Evolutionary conservation across 2,329 filamentous ascomycete species (phyloP).

Genomic region (Penicillium hesseltinei): DNA sequence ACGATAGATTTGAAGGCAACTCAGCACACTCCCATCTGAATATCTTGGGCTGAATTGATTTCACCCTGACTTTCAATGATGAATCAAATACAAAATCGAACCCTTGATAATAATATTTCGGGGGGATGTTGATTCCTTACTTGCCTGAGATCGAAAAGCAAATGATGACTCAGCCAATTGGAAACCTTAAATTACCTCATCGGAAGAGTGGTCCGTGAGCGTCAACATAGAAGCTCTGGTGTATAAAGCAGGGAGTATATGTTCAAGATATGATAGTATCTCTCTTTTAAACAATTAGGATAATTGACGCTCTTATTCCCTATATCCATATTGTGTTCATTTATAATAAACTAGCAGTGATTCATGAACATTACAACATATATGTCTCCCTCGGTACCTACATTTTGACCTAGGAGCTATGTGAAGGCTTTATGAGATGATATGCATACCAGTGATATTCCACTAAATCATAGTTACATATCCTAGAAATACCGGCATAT

Average conservation of each 20-base stretch:
- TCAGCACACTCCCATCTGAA: conserved; percentile 6
- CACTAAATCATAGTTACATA: not conserved
- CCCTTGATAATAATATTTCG: not conserved
- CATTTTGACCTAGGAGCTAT: not conserved
- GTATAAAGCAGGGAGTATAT: not conserved
- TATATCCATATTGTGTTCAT: not conserved
- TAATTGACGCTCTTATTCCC: not conserved
- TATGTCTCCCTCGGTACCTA: not conserved
- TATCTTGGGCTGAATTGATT: not conserved
- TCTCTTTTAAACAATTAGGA: not conserved
- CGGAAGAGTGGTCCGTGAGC: not conserved
- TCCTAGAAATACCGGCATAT: not conserved
- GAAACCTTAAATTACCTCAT: not conserved
- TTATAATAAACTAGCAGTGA: not conserved
- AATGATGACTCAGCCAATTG: not conserved
- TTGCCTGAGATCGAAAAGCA: not conserved
- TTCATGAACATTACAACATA: not conserved
- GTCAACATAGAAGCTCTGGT: not conserved
- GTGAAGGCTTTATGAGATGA: not conserved
- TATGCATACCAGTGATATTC: not conserved
- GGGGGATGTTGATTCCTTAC: not conserved
- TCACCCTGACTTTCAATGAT: conserved; percentile 2
- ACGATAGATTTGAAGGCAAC: not conserved
- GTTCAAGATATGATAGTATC: not conserved
- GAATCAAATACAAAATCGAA: not conserved